phyloP scores from a whole-genome alignment of 306 rosid species.

The Glycine soja region DNA sequence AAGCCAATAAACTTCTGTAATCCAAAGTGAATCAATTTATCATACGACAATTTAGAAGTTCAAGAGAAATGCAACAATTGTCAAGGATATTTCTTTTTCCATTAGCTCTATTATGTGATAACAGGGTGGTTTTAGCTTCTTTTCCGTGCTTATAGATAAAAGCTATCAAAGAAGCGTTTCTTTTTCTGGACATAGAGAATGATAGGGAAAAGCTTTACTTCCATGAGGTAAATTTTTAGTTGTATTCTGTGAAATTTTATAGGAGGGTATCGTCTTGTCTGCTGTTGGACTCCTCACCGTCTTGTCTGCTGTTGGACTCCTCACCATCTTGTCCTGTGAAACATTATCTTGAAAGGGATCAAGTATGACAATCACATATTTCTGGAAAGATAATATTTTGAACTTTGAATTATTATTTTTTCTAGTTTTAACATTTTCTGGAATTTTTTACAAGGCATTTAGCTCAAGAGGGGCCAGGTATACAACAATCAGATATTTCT shows the following conservation, averaged over 20 bases:
- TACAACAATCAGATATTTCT: constrained; percentile 26
- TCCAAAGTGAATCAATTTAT: constrained; percentile 30
- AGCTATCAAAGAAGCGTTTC: too few relatives aligned
- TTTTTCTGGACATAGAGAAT: background rate
- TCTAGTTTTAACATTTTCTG: constrained; percentile 5
- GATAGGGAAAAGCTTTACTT: constrained; percentile 5
- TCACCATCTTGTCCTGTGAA: constrained; percentile 13
- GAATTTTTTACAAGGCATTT: constrained; percentile 14
- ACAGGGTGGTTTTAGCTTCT: background rate
- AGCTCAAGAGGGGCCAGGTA: constrained; percentile 23
- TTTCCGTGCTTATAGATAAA: background rate
- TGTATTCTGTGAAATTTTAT: constrained; percentile 1
- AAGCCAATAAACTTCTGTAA: constrained; percentile 14
- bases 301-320: constrained; percentile 34
- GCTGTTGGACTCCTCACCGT: constrained; percentile 32
- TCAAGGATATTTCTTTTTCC: background rate
- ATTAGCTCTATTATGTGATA: background rate
- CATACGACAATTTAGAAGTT: constrained; percentile 19
- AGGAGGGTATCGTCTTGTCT: constrained; percentile 29
- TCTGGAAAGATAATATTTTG: constrained; percentile 16
- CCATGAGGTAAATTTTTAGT: background rate
- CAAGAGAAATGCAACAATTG: background rate
- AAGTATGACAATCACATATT: constrained; percentile 39
- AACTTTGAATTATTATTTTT: background rate
- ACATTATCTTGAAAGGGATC: constrained; percentile 3